Percentiles rank a stretch among this genome's conserved stretches.
These are phyloP conservation scores for Colletotrichum sp. DNA, from an alignment of 2,329 filamentous ascomycete species.

Conservation along the genomic window DNA sequence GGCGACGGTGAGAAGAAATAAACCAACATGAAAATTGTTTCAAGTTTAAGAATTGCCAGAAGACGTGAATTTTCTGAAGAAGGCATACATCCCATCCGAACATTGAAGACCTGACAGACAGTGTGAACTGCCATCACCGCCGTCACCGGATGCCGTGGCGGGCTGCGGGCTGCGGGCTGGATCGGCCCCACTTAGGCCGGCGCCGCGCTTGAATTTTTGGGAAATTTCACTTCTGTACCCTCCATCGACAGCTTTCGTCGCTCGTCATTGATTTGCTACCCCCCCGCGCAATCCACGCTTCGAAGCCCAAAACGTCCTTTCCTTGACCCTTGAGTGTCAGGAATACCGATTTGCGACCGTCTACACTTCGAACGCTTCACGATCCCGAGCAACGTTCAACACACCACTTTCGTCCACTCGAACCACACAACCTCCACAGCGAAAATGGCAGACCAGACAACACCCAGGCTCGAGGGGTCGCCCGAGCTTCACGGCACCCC, in stretches of 20 bases:
- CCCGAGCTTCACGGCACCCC: slow-evolving; percentile 26
- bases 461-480: slow-evolving; percentile 3
- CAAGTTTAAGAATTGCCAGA: background rate
- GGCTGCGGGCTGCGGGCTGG: background rate
- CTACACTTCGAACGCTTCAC: no score
- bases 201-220: slow-evolving; percentile 4
- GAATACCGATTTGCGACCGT: background rate
- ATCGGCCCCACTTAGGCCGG: background rate
- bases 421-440: background rate
- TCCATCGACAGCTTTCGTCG: background rate
- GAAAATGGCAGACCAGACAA: slow-evolving; percentile 13
- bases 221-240: background rate
- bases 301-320: background rate
- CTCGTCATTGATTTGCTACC: background rate
- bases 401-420: background rate
- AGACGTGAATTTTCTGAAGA: background rate
- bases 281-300: background rate
- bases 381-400: background rate
- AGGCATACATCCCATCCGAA: background rate
- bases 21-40: background rate
- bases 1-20: background rate
- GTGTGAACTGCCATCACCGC: background rate
- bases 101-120: background rate
- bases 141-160: background rate
- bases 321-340: background rate